A percentile compares a stretch with the other conserved stretches of the same genome.
phyloP scores from a whole-genome alignment of 768 basidiomycete species.

The Phlebiopsis gigantea region DNA sequence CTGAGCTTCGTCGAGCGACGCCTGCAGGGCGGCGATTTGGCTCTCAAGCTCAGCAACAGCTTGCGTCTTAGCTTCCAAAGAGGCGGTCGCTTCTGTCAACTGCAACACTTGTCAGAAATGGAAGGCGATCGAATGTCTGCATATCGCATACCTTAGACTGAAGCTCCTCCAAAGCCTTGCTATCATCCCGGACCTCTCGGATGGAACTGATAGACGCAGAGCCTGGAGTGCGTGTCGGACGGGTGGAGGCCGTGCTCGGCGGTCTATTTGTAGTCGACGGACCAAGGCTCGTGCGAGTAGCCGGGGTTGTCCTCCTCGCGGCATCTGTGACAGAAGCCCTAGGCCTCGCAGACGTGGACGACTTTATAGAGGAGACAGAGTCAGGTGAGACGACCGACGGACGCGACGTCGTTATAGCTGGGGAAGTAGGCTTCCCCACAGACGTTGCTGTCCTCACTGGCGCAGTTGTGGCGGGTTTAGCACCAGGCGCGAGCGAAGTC shows the following conservation, averaged over 20 bases:
- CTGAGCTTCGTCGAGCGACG: conserved; percentile 43
- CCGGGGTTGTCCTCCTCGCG: conserved; percentile 40
- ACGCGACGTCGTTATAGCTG: conserved; percentile 18
- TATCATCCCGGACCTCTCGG: conserved; percentile 60
- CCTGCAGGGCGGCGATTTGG: conserved; percentile 44
- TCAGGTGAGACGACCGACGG: conserved; percentile 18
- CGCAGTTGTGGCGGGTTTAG: conserved; percentile 13
- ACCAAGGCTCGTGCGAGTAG: conserved; percentile 22
- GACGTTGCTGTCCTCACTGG: background rate
- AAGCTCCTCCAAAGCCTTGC: conserved; percentile 50
- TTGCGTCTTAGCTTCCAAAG: conserved; percentile 47
- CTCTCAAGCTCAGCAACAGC: conserved; percentile 47
- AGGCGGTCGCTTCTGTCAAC: conserved; percentile 57
- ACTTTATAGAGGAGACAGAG: conserved; percentile 5
- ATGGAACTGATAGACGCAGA: conserved; percentile 70
- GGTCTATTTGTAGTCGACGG: conserved; percentile 29
- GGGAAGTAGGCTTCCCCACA: background rate
- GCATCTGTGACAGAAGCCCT: conserved; percentile 67
- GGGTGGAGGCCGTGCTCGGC: conserved; percentile 30
- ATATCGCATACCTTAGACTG: conserved; percentile 47
- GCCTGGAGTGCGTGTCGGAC: conserved; percentile 40
- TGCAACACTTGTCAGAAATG: conserved; percentile 24
- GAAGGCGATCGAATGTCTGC: background rate
- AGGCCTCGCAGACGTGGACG: conserved; percentile 35
- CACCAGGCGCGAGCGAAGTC: conserved; percentile 18